Evolutionary conservation across 192 early-diverging fungal genomes (phyloP).

Genomic region (Coemansia sp.): DNA sequence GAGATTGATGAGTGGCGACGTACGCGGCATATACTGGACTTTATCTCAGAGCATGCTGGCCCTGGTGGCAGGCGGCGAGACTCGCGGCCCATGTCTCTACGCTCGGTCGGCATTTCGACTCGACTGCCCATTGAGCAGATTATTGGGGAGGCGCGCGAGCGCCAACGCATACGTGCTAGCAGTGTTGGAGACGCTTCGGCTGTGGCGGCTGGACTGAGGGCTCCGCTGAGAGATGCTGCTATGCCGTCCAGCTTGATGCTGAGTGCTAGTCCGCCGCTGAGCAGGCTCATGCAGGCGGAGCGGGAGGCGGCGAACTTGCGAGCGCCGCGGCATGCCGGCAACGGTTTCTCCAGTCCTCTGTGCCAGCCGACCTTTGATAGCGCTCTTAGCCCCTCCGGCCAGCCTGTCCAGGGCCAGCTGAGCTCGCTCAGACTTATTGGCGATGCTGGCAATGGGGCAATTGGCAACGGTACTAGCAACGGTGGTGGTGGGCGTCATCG

Average conservation of each 20-base stretch:
- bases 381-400: slow-evolving; percentile 16
- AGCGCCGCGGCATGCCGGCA: not conserved
- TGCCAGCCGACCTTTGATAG: not conserved
- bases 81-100: slow-evolving; percentile 13
- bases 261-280: slow-evolving; percentile 21
- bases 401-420: not conserved
- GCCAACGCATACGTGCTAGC: slow-evolving; percentile 16
- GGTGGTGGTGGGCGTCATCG: not conserved
- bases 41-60: slow-evolving; percentile 9
- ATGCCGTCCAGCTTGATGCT: not conserved
- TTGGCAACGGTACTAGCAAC: not conserved
- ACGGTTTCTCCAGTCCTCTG: not conserved
- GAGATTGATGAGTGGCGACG: slow-evolving; percentile 50
- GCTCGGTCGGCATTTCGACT: slow-evolving; percentile 8
- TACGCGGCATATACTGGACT: slow-evolving; percentile 18
- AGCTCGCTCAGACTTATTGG: slow-evolving; percentile 17
- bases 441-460: not conserved
- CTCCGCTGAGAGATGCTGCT: not conserved
- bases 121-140: slow-evolving; percentile 14
- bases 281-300: slow-evolving; percentile 44
- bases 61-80: not conserved
- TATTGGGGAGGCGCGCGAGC: slow-evolving; percentile 11
- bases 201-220: not conserved
- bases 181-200: slow-evolving; percentile 9
- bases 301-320: slow-evolving; percentile 11